Evolutionary conservation across 495 filamentous ascomycete genomes (phyloP).

Genomic region (Pyrenula aspistea): DNA sequence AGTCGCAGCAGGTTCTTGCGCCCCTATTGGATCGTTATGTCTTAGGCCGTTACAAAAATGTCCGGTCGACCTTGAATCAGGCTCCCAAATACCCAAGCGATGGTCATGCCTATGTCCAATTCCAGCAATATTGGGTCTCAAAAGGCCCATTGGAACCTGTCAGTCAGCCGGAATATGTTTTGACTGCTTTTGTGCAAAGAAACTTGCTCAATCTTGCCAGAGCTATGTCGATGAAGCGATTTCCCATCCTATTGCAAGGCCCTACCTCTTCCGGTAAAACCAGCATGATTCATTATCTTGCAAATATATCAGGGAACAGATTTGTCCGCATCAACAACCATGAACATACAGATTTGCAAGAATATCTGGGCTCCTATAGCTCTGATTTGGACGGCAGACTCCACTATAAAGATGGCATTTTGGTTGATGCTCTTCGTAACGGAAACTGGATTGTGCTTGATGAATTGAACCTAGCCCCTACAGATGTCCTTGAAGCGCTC

Average conservation of each 20-base stretch:
- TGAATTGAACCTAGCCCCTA: constrained; percentile 91
- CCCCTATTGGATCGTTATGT: constrained; percentile 76
- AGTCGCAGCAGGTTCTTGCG: constrained; percentile 64
- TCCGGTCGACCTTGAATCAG: constrained; percentile 55
- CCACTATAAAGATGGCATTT: constrained; percentile 82
- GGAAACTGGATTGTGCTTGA: constrained; percentile 98
- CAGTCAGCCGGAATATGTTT: constrained; percentile 80
- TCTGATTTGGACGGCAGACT: constrained; percentile 76
- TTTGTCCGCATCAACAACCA: constrained; percentile 99
- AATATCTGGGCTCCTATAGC: constrained; percentile 91
- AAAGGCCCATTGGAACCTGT: constrained; percentile 53
- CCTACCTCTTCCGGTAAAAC: constrained; percentile 97
- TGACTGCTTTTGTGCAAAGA: constrained; percentile 86
- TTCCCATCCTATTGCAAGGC: constrained; percentile 92
- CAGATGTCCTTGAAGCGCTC: constrained; percentile 88
- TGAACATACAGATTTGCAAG: constrained; percentile 95
- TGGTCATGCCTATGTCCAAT: constrained; percentile 68
- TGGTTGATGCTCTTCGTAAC: constrained; percentile 82
- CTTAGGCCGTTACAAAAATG: constrained; percentile 52
- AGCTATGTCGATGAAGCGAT: constrained; percentile 80
- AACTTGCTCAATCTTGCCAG: constrained; percentile 90
- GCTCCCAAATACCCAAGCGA: constrained; percentile 64
- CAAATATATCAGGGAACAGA: constrained; percentile 87
- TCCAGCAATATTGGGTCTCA: constrained; percentile 87
- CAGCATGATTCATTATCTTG: constrained; percentile 97